phyloP scores from a whole-genome alignment of 805 yeast species.

The Cyberlindnera samutprakarnensis region DNA sequence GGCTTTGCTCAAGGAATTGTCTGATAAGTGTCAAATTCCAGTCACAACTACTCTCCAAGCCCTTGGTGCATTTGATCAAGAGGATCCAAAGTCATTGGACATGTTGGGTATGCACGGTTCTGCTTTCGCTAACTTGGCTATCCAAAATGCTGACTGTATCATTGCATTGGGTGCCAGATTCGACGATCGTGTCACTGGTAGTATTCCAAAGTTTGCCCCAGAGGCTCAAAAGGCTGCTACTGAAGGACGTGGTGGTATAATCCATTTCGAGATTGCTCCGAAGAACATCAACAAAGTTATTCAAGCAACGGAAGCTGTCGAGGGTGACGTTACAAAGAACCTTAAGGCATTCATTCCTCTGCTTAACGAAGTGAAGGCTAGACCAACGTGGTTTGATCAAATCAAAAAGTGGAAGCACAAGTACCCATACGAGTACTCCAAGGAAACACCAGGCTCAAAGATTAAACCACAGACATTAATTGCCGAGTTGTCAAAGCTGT shows the following conservation, averaged over 20 bases:
- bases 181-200: conserved; percentile 96
- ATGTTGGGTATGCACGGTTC: conserved; percentile 99
- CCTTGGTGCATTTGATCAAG: conserved; percentile 90
- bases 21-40: conserved; percentile 88
- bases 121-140: conserved; percentile 90
- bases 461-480: conserved; percentile 94
- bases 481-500: conserved; percentile 66
- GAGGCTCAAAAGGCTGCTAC: conserved; percentile 83
- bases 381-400: conserved; percentile 74
- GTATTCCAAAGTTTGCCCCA: conserved; percentile 85
- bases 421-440: conserved; percentile 78
- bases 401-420: conserved; percentile 76
- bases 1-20: conserved; percentile 63
- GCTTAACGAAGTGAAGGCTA: conserved; percentile 51
- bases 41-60: conserved; percentile 95
- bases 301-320: conserved; percentile 91
- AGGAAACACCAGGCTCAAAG: conserved; percentile 69
- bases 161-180: conserved; percentile 95
- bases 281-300: conserved; percentile 98
- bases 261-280: conserved; percentile 93
- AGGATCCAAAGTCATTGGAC: conserved; percentile 82
- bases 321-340: conserved; percentile 88
- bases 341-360: conserved; percentile 67
- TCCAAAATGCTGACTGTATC: conserved; percentile 89
- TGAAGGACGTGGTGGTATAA: conserved; percentile 88